phyloP scores from a whole-genome alignment of 2,329 filamentous ascomycete genomes.

The Pseudogymnoascus verrucosus region DNA sequence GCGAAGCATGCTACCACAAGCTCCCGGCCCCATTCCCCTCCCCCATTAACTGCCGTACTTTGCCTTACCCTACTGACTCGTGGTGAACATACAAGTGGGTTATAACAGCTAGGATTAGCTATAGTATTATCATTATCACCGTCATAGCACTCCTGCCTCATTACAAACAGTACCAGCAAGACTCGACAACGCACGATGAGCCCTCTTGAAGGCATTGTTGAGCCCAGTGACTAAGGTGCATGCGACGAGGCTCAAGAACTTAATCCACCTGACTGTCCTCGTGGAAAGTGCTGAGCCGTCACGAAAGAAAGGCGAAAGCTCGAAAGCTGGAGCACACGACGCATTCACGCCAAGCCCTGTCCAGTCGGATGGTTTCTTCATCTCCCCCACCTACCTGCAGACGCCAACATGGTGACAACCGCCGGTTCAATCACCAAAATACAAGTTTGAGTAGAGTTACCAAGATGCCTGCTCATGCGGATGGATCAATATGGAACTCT shows the following conservation, averaged over 20 bases:
- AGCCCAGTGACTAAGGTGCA: neutral
- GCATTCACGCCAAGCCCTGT: neutral
- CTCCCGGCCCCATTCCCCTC: neutral
- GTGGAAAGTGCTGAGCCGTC: neutral
- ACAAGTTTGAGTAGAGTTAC: neutral
- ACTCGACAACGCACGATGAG: constrained; percentile 2
- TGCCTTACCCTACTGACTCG: neutral
- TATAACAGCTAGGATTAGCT: neutral
- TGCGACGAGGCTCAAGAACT: neutral
- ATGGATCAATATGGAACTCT: neutral
- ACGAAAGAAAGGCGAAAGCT: neutral
- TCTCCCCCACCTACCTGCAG: neutral
- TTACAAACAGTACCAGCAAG: neutral
- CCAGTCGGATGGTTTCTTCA: neutral
- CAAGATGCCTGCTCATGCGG: neutral
- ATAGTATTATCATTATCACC: neutral
- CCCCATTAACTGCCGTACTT: neutral
- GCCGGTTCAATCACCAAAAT: neutral
- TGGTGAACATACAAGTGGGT: neutral
- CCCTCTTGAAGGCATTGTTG: neutral
- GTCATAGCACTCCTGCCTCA: neutral
- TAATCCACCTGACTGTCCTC: neutral
- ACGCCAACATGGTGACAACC: neutral
- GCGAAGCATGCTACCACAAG: neutral
- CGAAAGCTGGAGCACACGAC: neutral